Evolutionary conservation across 163 green algal species (phyloP), one percentile per base, ranked within the genome.

Genomic region (Volvox carteri): DNA sequence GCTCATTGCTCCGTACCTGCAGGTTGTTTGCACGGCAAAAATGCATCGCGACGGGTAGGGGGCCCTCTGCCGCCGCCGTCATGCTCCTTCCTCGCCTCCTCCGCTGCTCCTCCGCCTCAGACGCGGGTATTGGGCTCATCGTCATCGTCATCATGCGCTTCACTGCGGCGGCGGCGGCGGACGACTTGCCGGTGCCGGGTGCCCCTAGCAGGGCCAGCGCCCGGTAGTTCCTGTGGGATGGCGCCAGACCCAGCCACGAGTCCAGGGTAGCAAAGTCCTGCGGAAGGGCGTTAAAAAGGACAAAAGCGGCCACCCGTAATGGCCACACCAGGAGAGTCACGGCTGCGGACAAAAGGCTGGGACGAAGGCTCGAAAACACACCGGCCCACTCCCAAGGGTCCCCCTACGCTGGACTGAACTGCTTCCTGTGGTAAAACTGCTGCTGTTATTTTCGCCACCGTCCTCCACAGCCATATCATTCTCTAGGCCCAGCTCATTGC

Each of bases 21-120:
- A 85, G 54, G 54, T 85, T 56, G 18, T 39, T 85, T 9, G 77
- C 52, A 33, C 77, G 52, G 37, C 77, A 85, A 25, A 85, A 85
- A 39, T 85, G 77, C 3, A 35, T 52, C 18, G 37, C 77, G 16
- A 73, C 77, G n/a, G 77, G 50, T 33, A 65, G 19, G 54, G 8
- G 19, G 25, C 3, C 54, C 54, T 23, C 7, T 8, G 39, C 23
- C 18, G 65, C 65, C 4, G 65, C 28, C 21, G n/a, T n/a, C n/a
- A n/a, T n/a, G n/a, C n/a, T n/a, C n/a, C n/a, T n/a, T n/a, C n/a
- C n/a, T n/a, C 72, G 18, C 9, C 7, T 28, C 70, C 37, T 18
- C 39, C 18, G 21, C 76, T 2, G 4, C 48, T 4, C 28, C 48
- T 30, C 16, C 39, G 39, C 70, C 70, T 21, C 37, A 35, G 70